phyloP scores from a whole-genome alignment of 495 filamentous ascomycete species.

The Viridothelium virens region DNA sequence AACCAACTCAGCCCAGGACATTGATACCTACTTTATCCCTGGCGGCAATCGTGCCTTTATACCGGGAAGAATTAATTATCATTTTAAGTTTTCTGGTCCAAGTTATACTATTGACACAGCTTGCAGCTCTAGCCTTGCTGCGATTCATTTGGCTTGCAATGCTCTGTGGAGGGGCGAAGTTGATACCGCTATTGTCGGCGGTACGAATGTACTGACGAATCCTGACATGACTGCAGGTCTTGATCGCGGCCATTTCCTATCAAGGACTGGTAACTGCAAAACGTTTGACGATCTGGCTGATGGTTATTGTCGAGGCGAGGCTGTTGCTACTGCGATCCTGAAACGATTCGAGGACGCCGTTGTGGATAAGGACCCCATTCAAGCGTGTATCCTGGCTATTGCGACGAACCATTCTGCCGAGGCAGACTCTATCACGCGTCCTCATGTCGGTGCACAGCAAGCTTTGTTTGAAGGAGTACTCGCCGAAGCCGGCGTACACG shows the following conservation, averaged over 20 bases:
- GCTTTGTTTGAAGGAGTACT: constrained; percentile 26
- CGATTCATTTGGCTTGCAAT: constrained; percentile 26
- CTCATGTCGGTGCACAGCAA: constrained; percentile 29
- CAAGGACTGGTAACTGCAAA: constrained; percentile 27
- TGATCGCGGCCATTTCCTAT: constrained; percentile 24
- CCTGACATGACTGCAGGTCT: constrained; percentile 25
- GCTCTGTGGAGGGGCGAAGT: constrained; percentile 22
- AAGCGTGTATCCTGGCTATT: constrained; percentile 36
- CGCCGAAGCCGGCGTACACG: constrained; percentile 19
- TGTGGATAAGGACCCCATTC: constrained; percentile 42
- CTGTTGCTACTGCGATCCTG: constrained; percentile 39
- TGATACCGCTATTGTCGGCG: constrained; percentile 26
- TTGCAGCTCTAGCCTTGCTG: constrained; percentile 27
- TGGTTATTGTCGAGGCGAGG: constrained; percentile 37
- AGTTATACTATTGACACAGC: constrained; percentile 25
- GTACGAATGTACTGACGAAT: constrained; percentile 29
- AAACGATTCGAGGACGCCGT: constrained; percentile 44
- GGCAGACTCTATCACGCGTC: constrained; percentile 36
- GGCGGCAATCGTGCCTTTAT: constrained; percentile 36
- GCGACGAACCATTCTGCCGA: constrained; percentile 39
- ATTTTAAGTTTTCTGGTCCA: constrained; percentile 32
- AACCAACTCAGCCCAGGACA: constrained; percentile 33
- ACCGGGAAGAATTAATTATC: constrained; percentile 42
- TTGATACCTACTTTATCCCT: constrained; percentile 40
- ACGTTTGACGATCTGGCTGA: constrained; percentile 26